Evolutionary conservation across 495 filamentous ascomycete species (phyloP), one percentile per base, ranked within the genome.

Genomic region (Thozetella sp.): DNA sequence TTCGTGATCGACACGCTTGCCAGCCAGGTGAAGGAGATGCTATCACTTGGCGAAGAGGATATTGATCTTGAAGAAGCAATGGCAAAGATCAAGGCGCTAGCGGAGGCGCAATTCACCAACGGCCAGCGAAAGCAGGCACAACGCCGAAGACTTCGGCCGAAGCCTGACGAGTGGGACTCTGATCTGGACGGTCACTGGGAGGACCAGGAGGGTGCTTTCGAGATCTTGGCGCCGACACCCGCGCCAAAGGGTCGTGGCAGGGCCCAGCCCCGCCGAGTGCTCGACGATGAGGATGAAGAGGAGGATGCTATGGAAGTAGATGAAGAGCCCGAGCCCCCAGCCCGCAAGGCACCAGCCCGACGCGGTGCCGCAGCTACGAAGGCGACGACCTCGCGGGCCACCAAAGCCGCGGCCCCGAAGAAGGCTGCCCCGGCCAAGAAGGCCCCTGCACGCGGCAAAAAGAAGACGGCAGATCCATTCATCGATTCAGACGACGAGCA

Each of bases 171-270:
- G 10, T 99, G 94, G 93, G 91, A 97, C 68, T 87, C 83, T 2
- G 93, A 98, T 60, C 70, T 91, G 34, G 88, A 97, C 55, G 95
- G 96, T 34, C 72, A 79, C 26, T 98, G 95, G 95, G 86, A 86
- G 46, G 90, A 95, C 58, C 85, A 93, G 56, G 86, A 89, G 0
- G 86, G 85, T 0, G 91, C 91, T 12, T 73, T 90, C 51, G 83
- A 83, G 12, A 75, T 54, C 68, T 73, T 62, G 71, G 77, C 17
- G 71, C 68, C 43, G 1, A 59, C 30, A 72, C 76, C 55, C 74
- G 84, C 27, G 77, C 65, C 57, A 51, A 63, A 46, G 27, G 62
- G 74, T 15, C 69, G 67, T 22, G 73, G 62, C 13, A 75, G 66
- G 37, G 73, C 56, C 58, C 54, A 50, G 20, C 57, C 63, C 51